Percentiles rank a stretch among this genome's conserved stretches.
Conservation (phyloP, 257 asterid species). For the Solanum microdontum region DNA sequence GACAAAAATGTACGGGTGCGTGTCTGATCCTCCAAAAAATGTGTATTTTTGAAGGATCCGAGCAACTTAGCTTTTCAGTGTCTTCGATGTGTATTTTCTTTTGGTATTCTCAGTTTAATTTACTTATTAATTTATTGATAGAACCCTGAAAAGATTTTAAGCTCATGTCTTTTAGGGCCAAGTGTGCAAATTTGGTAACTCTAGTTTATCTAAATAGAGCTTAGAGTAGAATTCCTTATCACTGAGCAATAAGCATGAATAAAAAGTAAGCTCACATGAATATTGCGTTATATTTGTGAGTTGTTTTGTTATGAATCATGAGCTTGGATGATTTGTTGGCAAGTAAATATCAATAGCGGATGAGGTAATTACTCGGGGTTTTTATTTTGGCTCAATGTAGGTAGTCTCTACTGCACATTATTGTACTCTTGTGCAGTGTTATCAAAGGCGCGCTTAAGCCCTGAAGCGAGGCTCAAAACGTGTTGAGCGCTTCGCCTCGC, state of each 20-base stretch:
- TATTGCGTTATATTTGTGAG: neutral
- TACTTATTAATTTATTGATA: neutral
- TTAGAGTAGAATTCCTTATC: neutral
- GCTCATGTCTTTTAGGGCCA: neutral
- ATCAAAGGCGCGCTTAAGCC: too few relatives aligned
- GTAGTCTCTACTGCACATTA: neutral
- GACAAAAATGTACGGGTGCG: too few relatives aligned
- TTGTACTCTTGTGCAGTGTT: neutral
- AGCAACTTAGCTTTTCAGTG: neutral
- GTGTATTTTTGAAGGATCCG: neutral
- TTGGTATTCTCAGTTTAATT: neutral
- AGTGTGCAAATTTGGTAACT: neutral
- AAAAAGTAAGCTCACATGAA: neutral
- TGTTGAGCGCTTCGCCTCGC: too few relatives aligned
- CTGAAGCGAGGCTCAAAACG: too few relatives aligned
- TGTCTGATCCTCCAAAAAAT: neutral
- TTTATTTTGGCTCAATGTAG: neutral
- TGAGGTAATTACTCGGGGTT: neutral
- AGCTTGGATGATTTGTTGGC: neutral
- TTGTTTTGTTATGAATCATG: neutral
- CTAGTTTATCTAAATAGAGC: neutral
- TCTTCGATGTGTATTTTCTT: neutral
- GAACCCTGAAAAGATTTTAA: neutral
- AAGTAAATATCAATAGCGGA: neutral
- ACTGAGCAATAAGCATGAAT: neutral